phyloP scores from a whole-genome alignment of 345 rosid genomes.

The Linum usitatissimum region DNA sequence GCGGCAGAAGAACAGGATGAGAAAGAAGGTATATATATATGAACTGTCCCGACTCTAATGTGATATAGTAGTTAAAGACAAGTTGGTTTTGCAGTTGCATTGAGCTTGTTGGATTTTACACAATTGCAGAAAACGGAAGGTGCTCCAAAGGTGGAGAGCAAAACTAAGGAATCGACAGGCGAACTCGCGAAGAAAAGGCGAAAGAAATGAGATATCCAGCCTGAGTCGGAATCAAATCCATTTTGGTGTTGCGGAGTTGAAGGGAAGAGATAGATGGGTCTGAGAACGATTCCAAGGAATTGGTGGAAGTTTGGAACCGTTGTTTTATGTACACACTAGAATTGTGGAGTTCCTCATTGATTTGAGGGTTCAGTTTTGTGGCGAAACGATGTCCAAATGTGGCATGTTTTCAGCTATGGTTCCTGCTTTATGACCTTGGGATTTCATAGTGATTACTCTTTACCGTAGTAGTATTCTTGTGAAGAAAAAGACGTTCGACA shows the following conservation, averaged over 20 bases:
- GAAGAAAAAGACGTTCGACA: too few species aligned
- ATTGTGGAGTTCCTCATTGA: neutral
- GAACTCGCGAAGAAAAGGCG: slow-evolving; percentile 31
- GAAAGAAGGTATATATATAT: slow-evolving; percentile 22
- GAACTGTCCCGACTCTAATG: neutral
- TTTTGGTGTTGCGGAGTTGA: too few species aligned
- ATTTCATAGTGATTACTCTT: too few species aligned
- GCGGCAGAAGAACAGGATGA: slow-evolving; percentile 24
- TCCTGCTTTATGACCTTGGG: too few species aligned
- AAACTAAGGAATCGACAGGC: slow-evolving; percentile 11
- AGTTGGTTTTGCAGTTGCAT: neutral
- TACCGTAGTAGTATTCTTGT: too few species aligned
- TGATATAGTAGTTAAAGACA: neutral
- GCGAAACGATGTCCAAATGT: neutral
- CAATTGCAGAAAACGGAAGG: slow-evolving; percentile 21
- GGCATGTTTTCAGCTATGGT: too few species aligned
- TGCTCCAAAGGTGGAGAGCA: slow-evolving; percentile 17
- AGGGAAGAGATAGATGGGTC: neutral
- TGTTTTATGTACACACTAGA: too few species aligned
- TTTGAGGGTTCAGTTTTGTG: neutral
- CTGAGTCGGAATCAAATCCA: neutral
- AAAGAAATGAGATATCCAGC: slow-evolving; percentile 2
- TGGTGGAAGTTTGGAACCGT: neutral
- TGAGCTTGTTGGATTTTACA: neutral
- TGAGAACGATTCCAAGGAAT: neutral